phyloP scores from a whole-genome alignment of 1,284 basidiomycete species.

The Meira miltonrushii region DNA sequence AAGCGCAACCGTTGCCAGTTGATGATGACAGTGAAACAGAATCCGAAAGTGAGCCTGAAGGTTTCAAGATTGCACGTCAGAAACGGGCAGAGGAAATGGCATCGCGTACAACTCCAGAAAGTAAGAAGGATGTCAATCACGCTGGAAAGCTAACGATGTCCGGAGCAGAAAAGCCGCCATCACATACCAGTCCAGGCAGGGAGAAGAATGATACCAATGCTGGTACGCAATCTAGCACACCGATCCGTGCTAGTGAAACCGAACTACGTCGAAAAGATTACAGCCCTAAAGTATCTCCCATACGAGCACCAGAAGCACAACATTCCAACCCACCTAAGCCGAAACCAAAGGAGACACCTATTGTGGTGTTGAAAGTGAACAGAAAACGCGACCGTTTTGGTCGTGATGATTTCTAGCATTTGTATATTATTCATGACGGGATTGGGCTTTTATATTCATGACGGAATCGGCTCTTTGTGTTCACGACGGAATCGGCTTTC shows the following conservation, averaged over 20 bases:
- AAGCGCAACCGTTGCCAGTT: not conserved
- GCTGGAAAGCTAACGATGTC: not conserved
- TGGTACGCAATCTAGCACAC: too few species aligned
- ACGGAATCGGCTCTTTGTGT: too few species aligned
- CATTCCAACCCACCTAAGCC: not conserved
- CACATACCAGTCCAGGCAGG: too few species aligned
- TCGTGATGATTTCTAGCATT: slow-evolving; percentile 3
- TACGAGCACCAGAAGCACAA: not conserved
- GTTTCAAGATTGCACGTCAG: not conserved
- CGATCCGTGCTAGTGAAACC: too few species aligned
- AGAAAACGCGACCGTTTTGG: slow-evolving; percentile 8
- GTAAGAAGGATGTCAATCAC: not conserved
- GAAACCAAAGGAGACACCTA: not conserved
- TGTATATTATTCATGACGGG: too few species aligned
- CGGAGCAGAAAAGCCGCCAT: too few species aligned
- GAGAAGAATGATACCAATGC: too few species aligned
- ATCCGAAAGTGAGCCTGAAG: not conserved
- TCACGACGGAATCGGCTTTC: too few species aligned
- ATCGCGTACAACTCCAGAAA: too few species aligned
- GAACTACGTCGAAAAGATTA: not conserved
- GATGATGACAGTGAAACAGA: slow-evolving; percentile 7
- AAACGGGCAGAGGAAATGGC: too few species aligned
- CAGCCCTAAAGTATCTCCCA: not conserved
- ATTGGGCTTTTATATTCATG: too few species aligned
- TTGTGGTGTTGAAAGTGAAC: too few species aligned